A percentile compares a stretch with the other conserved stretches of the same genome.
These are phyloP conservation scores for Goffeauzyma gilvescens DNA, from an alignment of 768 basidiomycete species.

Conservation along the genomic window DNA sequence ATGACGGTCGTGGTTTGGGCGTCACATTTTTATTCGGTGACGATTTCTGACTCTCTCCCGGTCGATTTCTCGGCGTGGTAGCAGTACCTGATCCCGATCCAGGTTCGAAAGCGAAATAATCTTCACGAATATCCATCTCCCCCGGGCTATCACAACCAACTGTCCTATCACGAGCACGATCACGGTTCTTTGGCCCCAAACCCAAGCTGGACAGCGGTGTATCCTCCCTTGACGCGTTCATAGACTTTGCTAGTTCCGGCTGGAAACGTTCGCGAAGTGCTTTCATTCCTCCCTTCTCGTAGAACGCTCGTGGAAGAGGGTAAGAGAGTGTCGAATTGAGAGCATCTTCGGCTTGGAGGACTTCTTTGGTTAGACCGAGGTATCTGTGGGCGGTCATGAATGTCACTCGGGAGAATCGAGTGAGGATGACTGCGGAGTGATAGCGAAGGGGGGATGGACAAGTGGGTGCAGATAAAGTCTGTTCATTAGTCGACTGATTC, in stretches of 20 bases:
- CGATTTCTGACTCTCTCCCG: neutral
- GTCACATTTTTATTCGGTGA: neutral
- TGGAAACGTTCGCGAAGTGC: conserved; percentile 76
- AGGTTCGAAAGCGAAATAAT: conserved; percentile 32
- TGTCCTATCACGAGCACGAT: too few relatives aligned
- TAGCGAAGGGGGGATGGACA: neutral
- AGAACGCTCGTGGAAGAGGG: conserved; percentile 76
- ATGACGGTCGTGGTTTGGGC: too few relatives aligned
- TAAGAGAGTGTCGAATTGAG: conserved; percentile 95
- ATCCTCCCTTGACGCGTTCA: too few relatives aligned
- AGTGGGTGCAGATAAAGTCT: neutral
- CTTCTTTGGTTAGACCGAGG: conserved; percentile 81
- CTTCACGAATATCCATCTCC: conserved; percentile 7
- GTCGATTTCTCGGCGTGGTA: conserved; percentile 14
- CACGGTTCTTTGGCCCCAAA: too few relatives aligned
- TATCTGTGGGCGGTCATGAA: conserved; percentile 92
- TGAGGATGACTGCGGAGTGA: conserved; percentile 81
- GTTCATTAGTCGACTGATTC: too few relatives aligned
- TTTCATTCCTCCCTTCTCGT: conserved; percentile 76
- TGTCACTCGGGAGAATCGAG: conserved; percentile 87
- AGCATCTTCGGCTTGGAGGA: conserved; percentile 85
- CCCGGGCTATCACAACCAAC: too few relatives aligned
- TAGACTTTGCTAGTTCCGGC: conserved; percentile 30
- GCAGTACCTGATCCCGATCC: conserved; percentile 22
- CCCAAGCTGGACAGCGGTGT: too few relatives aligned